Evolutionary conservation across 2,329 filamentous ascomycete species (phyloP).

Genomic region (Scortechinia acanthostroma): DNA sequence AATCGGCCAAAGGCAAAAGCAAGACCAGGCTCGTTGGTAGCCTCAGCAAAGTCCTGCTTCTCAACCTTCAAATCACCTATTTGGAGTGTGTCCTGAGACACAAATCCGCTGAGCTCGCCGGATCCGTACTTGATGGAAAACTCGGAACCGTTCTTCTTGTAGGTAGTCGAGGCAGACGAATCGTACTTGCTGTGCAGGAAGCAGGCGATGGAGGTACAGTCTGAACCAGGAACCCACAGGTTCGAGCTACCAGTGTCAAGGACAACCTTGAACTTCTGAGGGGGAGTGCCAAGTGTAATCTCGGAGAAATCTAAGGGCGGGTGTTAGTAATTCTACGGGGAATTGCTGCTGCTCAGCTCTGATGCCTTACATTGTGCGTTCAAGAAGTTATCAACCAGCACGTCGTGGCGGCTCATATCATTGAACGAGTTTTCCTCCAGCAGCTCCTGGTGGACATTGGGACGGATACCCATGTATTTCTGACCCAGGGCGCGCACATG

Average conservation of each 20-base stretch:
- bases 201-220: slow-evolving; percentile 93
- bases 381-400: slow-evolving; percentile 93
- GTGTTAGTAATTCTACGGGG: too few relatives aligned
- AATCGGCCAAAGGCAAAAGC: slow-evolving; percentile 97
- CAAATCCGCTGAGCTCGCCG: slow-evolving; percentile 84
- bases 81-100: slow-evolving; percentile 77
- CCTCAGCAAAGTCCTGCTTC: slow-evolving; percentile 91
- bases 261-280: slow-evolving; percentile 95
- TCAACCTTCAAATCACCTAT: slow-evolving; percentile 88
- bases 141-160: slow-evolving; percentile 84
- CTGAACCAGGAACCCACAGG: slow-evolving; percentile 88
- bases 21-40: slow-evolving; percentile 87
- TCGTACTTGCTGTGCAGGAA: slow-evolving; percentile 97
- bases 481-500: slow-evolving; percentile 80
- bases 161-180: slow-evolving; percentile 78
- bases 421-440: slow-evolving; percentile 70
- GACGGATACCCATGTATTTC: slow-evolving; percentile 88
- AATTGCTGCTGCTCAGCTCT: too few relatives aligned
- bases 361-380: slow-evolving; percentile 91
- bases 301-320: slow-evolving; percentile 85
- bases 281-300: slow-evolving; percentile 83
- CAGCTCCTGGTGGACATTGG: slow-evolving; percentile 64
- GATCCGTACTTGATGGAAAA: slow-evolving; percentile 96
- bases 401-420: slow-evolving; percentile 63
- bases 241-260: slow-evolving; percentile 98